Conservation (phyloP, 2,329 filamentous ascomycete genomes). For the Escovopsis sp. region DNA sequence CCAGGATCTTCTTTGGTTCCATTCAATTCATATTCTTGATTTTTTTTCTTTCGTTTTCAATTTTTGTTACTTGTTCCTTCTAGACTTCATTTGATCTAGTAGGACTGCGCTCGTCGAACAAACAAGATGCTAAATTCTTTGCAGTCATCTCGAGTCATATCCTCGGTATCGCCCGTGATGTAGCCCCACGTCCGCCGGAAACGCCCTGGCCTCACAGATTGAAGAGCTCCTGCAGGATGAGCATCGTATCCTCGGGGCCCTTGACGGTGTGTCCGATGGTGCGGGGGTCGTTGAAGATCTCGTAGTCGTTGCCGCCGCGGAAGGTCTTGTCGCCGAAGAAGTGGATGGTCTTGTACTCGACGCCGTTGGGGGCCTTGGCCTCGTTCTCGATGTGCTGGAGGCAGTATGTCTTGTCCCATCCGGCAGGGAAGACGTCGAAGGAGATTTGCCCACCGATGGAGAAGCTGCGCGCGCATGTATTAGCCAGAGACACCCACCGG, state of each 20-base stretch:
- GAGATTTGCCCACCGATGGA: conserved; percentile 96
- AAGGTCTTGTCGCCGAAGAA: conserved; percentile 97
- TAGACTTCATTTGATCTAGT: too few relatives aligned
- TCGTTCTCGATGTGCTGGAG: conserved; percentile 75
- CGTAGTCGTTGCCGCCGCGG: conserved; percentile 84
- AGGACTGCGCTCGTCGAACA: too few relatives aligned
- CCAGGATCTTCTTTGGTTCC: too few relatives aligned
- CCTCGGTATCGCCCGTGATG: too few relatives aligned
- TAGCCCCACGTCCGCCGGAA: too few relatives aligned
- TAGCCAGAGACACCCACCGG: too few relatives aligned
- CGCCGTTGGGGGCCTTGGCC: conserved; percentile 50
- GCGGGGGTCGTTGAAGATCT: conserved; percentile 73
- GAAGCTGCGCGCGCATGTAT: conserved; percentile 39
- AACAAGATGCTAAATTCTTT: too few relatives aligned
- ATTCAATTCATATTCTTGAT: too few relatives aligned
- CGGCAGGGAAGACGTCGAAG: conserved; percentile 91
- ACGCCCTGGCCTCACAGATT: conserved; percentile 30
- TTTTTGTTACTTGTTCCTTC: too few relatives aligned
- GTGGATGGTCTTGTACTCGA: conserved; percentile 77
- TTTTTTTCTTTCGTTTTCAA: too few relatives aligned
- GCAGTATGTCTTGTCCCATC: conserved; percentile 99
- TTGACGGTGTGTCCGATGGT: conserved; percentile 76
- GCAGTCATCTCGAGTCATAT: too few relatives aligned
- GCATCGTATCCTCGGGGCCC: conserved; percentile 69
- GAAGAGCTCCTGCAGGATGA: conserved; percentile 69